Percentiles rank a stretch among this genome's conserved stretches.
phyloP scores from a whole-genome alignment of 176 grass and related monocot species.

The Avena atlantica region DNA sequence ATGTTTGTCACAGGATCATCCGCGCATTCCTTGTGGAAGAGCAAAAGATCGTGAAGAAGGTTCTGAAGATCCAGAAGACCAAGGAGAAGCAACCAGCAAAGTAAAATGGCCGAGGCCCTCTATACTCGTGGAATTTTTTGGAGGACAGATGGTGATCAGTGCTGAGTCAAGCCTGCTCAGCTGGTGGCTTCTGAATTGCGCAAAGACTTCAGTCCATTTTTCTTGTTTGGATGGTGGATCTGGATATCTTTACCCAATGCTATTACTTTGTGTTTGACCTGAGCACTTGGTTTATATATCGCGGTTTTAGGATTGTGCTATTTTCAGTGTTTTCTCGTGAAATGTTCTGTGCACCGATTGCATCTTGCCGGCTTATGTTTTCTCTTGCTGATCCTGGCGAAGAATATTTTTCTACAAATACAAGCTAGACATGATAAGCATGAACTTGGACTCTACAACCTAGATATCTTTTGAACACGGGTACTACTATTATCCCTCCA shows the following conservation, averaged over 20 bases:
- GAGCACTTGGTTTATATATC: conserved; percentile 20
- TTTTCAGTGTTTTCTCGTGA: not conserved
- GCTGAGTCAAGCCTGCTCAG: conserved; percentile 15
- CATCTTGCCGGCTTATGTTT: not conserved
- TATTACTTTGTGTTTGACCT: conserved; percentile 18
- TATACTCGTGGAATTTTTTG: conserved; percentile 26
- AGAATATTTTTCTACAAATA: not conserved
- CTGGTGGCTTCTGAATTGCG: conserved; percentile 41
- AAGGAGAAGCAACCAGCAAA: conserved; percentile 80
- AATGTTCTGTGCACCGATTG: not conserved
- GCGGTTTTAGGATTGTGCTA: not conserved
- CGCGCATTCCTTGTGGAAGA: conserved; percentile 88
- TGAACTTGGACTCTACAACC: too few relatives aligned
- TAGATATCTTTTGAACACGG: too few relatives aligned
- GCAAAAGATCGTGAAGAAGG: conserved; percentile 97
- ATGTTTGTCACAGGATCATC: conserved; percentile 65
- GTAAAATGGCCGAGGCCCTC: conserved; percentile 25
- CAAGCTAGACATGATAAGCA: not conserved
- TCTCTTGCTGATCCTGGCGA: not conserved
- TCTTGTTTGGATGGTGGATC: conserved; percentile 29
- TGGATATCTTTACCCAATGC: conserved; percentile 28
- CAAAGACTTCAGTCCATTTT: conserved; percentile 36
- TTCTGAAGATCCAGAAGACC: conserved; percentile 92
- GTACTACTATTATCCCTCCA: too few relatives aligned
- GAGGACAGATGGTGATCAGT: conserved; percentile 15